Percentiles rank a stretch among this genome's conserved stretches.
phyloP scores from a whole-genome alignment of 139 green algal species.

The Pseudopediastrum boryanum region DNA sequence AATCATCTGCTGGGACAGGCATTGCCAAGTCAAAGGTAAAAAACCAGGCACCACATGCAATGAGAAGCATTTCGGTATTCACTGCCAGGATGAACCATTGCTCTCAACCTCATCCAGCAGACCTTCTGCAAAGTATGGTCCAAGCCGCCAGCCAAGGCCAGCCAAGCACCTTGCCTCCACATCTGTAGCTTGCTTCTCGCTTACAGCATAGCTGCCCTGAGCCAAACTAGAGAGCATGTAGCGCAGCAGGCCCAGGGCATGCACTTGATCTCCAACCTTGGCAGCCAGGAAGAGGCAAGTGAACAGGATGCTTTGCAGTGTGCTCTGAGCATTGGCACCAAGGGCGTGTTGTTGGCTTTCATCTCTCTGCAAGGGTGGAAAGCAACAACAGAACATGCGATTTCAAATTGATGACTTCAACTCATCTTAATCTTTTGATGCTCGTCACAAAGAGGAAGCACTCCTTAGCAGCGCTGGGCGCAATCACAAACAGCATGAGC shows the following conservation, averaged over 20 bases:
- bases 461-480: not conserved
- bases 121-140: constrained; percentile 44
- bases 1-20: too few relatives aligned
- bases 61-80: too few relatives aligned
- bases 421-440: not conserved
- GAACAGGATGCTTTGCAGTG: constrained; percentile 51
- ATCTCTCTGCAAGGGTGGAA: not conserved
- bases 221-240: constrained; percentile 42
- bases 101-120: too few relatives aligned
- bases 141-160: constrained; percentile 49
- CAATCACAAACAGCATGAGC: too few relatives aligned
- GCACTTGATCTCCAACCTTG: constrained; percentile 49
- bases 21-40: too few relatives aligned
- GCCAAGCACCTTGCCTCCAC: constrained; percentile 55
- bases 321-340: not conserved
- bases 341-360: not conserved
- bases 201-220: constrained; percentile 12
- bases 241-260: constrained; percentile 42
- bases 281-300: constrained; percentile 59
- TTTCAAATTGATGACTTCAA: not conserved
- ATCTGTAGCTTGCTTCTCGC: constrained; percentile 37
- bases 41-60: too few relatives aligned
- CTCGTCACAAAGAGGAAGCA: not conserved
- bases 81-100: too few relatives aligned
- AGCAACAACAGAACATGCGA: too few relatives aligned